Evolutionary conservation across 495 filamentous ascomycete genomes (phyloP).

Genomic region (Oidiodendron maius): DNA sequence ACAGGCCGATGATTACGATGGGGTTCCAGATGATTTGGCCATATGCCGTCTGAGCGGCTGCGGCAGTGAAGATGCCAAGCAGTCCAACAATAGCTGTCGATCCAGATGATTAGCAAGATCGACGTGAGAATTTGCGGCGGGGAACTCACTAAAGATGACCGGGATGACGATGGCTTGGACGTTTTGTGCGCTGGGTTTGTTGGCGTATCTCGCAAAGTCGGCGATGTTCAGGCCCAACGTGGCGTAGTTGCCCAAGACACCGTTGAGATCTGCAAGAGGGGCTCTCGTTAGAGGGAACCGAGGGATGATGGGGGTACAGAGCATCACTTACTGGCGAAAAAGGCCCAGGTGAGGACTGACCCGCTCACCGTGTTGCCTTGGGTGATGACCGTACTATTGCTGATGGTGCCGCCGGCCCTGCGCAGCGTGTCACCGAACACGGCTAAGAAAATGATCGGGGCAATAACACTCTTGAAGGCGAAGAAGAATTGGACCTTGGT

Average conservation of each 20-base stretch:
- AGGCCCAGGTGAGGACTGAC: constrained; percentile 22
- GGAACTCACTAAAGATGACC: constrained; percentile 50
- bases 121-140: constrained; percentile 21
- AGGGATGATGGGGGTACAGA: constrained; percentile 18
- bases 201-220: constrained; percentile 57
- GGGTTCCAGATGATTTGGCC: constrained; percentile 71
- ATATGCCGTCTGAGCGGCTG: constrained; percentile 46
- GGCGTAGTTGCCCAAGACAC: constrained; percentile 39
- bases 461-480: constrained; percentile 18
- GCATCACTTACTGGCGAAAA: constrained; percentile 20
- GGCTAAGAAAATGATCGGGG: constrained; percentile 14
- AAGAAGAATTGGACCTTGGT: constrained; percentile 28
- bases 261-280: constrained; percentile 10
- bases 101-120: neutral
- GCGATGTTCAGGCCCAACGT: constrained; percentile 48
- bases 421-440: constrained; percentile 11
- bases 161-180: constrained; percentile 53
- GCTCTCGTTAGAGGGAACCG: constrained; percentile 25
- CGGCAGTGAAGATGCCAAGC: constrained; percentile 45
- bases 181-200: constrained; percentile 42
- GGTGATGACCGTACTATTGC: constrained; percentile 13
- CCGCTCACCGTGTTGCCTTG: constrained; percentile 12
- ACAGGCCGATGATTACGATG: constrained; percentile 64
- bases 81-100: neutral
- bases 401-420: constrained; percentile 15